Conservation (phyloP, 352 stramenopile species). For the Globisporangium heterothallicum region DNA sequence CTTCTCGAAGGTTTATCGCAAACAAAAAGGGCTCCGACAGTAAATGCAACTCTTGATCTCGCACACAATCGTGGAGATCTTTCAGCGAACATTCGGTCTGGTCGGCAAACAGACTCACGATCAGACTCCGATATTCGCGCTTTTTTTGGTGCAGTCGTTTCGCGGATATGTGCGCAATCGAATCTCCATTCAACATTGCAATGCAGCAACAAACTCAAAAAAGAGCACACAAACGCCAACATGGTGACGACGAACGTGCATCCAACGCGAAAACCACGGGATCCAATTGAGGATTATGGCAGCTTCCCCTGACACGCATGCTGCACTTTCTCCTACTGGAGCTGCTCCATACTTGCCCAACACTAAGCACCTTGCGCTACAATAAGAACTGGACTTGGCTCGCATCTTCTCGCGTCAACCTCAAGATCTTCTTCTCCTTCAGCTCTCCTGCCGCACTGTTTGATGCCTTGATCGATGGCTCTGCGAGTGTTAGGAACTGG, state of each 20-base stretch:
- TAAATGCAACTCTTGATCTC: too few relatives aligned
- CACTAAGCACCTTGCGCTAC: constrained; percentile 13
- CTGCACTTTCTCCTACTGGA: too few relatives aligned
- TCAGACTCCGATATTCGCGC: constrained; percentile 3
- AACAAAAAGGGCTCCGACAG: too few relatives aligned
- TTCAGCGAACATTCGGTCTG: constrained; percentile 1
- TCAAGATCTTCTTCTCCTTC: constrained; percentile 52
- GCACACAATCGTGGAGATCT: neutral
- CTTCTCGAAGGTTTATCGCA: too few relatives aligned
- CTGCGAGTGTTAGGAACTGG: constrained; percentile 64
- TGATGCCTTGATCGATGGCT: constrained; percentile 17
- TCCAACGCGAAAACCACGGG: too few relatives aligned
- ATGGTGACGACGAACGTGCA: too few relatives aligned
- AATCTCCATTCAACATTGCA: too few relatives aligned
- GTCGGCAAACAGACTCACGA: neutral
- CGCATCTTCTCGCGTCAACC: constrained; percentile 70
- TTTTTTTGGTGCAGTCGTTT: neutral
- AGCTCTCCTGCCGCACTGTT: constrained; percentile 6
- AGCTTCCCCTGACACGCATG: too few relatives aligned
- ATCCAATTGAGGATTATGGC: too few relatives aligned
- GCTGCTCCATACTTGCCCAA: neutral
- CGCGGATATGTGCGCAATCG: too few relatives aligned
- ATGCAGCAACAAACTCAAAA: too few relatives aligned
- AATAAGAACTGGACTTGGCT: constrained; percentile 81
- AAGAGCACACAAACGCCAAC: too few relatives aligned